These are phyloP conservation scores for Pleurotus salmoneostramineus DNA, from an alignment of 768 basidiomycete species.

Conservation along the genomic window DNA sequence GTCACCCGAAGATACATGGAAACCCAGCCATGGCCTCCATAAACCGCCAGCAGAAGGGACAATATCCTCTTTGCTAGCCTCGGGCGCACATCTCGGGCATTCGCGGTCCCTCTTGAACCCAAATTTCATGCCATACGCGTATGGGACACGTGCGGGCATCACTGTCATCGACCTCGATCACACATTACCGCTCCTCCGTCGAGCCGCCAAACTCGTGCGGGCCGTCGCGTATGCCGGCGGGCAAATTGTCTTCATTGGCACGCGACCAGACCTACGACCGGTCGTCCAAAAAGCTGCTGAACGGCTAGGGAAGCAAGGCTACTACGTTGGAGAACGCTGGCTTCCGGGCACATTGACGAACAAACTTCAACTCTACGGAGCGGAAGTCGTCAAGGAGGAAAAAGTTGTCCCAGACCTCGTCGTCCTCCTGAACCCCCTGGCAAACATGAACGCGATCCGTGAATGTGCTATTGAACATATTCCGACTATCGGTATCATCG, in stretches of 20 bases:
- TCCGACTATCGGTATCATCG: constrained; percentile 91
- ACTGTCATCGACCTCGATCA: constrained; percentile 95
- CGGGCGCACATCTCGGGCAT: constrained; percentile 94
- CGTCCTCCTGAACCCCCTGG: constrained; percentile 86
- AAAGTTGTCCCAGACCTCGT: constrained; percentile 81
- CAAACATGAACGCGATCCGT: constrained; percentile 80
- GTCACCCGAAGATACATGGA: constrained; percentile 61
- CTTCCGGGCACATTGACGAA: constrained; percentile 95
- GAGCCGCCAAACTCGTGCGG: constrained; percentile 84
- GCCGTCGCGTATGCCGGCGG: constrained; percentile 80
- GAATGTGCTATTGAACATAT: constrained; percentile 89
- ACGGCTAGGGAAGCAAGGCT: constrained; percentile 76
- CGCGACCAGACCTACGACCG: constrained; percentile 71
- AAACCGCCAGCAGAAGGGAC: constrained; percentile 61
- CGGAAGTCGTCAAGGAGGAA: constrained; percentile 44
- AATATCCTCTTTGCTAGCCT: constrained; percentile 84
- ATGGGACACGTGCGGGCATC: constrained; percentile 85
- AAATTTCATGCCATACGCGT: constrained; percentile 88
- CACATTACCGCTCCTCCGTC: constrained; percentile 86
- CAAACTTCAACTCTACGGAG: constrained; percentile 67
- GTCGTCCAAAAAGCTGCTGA: constrained; percentile 76
- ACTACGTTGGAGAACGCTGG: constrained; percentile 86
- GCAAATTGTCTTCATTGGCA: constrained; percentile 87
- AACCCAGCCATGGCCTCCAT: constrained; percentile 67
- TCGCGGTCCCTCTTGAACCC: constrained; percentile 80